Evolutionary conservation across 2,329 filamentous ascomycete genomes (phyloP), one percentile per base, ranked within the genome.

Genomic region (Phaeomoniella chlamydospora): DNA sequence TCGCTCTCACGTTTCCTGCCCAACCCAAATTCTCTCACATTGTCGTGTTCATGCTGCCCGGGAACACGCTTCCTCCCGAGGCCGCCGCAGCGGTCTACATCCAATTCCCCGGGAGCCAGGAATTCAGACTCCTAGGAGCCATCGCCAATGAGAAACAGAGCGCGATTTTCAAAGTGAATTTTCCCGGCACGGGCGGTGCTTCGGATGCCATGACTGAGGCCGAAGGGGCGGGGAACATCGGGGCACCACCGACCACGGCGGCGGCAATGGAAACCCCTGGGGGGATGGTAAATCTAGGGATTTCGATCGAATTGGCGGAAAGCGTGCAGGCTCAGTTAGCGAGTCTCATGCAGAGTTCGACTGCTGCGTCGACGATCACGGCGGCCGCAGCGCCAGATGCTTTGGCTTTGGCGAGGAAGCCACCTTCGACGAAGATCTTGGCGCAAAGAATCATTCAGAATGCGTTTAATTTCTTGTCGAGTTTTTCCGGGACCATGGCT

Each of bases 401-500:
- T 3, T 50, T 46, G 36, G 54, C 47, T 37, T 38, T 58, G 15
- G 51, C 48, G 38, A 51, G 43, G 13, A 43, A 46, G 40, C 46
- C 51, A 19, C 48, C 50, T 14, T 67, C 72, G n/a, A 90, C 85
- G 0, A 75, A 83, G 44, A 64, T 85, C 2, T 67, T 98, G 15
- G 90, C 90, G 18, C 86, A 96, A 59, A 69, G 84, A 43, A 94
- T 98, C 48, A 96, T 98, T 49, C 80, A 84, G 49, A 94, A 94
- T 57, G 90, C 88, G 11, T 98, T 96, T 58, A 94, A 98, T 59
- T 96, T 94, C 55, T 65, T 98, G 39, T 77, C 88, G 3, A 81
- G 85, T 49, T 96, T 93, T 64, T 83, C 80, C 40, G 74, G 75
- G 26, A 69, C 70, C 38, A 65, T 59, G 46, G 61, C 64, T 16